Percentiles rank a stretch among this genome's conserved stretches.
Evolutionary conservation across 148 eudicot species (phyloP).

Genomic region (Simmondsia chinensis): DNA sequence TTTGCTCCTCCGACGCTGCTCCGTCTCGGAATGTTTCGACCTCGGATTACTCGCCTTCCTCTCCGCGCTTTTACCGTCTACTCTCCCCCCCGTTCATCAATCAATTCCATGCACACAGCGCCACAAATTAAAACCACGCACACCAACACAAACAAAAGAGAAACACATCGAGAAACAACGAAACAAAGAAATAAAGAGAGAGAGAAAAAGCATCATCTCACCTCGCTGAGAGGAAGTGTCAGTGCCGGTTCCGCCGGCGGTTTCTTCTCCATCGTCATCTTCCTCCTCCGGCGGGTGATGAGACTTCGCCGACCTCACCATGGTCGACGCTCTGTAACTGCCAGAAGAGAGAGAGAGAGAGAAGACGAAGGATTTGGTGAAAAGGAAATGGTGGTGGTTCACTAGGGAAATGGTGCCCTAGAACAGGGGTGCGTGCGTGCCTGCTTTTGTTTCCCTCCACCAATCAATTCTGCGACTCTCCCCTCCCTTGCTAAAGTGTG

Average conservation of each 20-base stretch:
- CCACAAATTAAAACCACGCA: conserved; percentile 2
- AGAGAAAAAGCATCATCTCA: conserved; percentile 8
- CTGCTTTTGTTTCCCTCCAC: no score
- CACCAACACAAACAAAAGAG: neutral
- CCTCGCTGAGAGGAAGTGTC: conserved; percentile 60
- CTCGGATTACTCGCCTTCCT: conserved; percentile 41
- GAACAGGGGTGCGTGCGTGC: no score
- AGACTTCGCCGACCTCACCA: conserved; percentile 32
- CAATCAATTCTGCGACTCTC: no score
- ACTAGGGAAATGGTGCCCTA: conserved; percentile 7
- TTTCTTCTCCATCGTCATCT: conserved; percentile 46
- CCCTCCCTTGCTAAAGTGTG: no score
- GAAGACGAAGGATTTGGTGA: conserved; percentile 6
- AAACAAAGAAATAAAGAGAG: neutral
- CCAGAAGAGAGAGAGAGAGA: conserved; percentile 6
- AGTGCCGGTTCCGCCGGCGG: conserved; percentile 27
- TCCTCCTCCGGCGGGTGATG: conserved; percentile 31
- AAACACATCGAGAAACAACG: neutral
- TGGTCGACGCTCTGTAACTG: conserved; percentile 4
- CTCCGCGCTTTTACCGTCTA: conserved; percentile 45
- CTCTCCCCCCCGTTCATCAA: conserved; percentile 8
- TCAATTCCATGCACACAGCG: no score
- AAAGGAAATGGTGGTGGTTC: conserved; percentile 17
- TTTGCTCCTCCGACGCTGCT: conserved; percentile 88
- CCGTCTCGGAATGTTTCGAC: conserved; percentile 94